These are phyloP conservation scores for Candida succiphila DNA, from an alignment of 805 yeast genomes.

Conservation along the genomic window DNA sequence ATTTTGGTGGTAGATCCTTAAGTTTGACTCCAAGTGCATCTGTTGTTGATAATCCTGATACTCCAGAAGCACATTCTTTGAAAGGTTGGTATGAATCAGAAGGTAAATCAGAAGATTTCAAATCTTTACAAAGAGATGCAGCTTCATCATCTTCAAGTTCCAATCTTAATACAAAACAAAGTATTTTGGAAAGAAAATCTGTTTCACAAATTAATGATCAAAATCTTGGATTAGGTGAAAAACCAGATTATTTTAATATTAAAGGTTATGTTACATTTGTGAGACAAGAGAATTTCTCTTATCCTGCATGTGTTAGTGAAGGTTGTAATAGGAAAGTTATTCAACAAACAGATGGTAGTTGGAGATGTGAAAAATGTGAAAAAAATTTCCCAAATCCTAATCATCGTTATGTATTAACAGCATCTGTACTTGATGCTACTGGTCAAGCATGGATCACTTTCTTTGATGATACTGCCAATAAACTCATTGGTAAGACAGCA, in stretches of 20 bases:
- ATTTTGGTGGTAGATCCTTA: constrained; percentile 78
- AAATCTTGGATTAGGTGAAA: constrained; percentile 64
- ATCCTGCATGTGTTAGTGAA: constrained; percentile 78
- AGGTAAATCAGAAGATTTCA: constrained; percentile 57
- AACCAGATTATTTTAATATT: constrained; percentile 67
- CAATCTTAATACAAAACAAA: constrained; percentile 24
- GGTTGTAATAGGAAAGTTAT: constrained; percentile 80
- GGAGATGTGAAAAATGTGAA: constrained; percentile 94
- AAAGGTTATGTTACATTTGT: constrained; percentile 69
- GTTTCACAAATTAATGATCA: constrained; percentile 57
- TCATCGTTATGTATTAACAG: constrained; percentile 72
- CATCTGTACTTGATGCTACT: constrained; percentile 68
- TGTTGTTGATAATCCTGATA: constrained; percentile 74
- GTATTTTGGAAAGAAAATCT: constrained; percentile 50
- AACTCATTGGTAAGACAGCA: constrained; percentile 55
- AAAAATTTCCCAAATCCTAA: constrained; percentile 56
- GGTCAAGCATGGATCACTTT: constrained; percentile 81
- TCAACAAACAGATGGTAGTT: constrained; percentile 60
- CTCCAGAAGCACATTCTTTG: constrained; percentile 75
- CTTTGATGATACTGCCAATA: constrained; percentile 77
- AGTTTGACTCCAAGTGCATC: constrained; percentile 75
- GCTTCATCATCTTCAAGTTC: constrained; percentile 20
- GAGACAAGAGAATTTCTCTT: constrained; percentile 68
- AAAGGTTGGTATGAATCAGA: constrained; percentile 93
- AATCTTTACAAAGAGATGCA: constrained; percentile 46